phyloP scores from a whole-genome alignment of 2,329 filamentous ascomycete genomes.

The Trichoderma cornu-damae region DNA sequence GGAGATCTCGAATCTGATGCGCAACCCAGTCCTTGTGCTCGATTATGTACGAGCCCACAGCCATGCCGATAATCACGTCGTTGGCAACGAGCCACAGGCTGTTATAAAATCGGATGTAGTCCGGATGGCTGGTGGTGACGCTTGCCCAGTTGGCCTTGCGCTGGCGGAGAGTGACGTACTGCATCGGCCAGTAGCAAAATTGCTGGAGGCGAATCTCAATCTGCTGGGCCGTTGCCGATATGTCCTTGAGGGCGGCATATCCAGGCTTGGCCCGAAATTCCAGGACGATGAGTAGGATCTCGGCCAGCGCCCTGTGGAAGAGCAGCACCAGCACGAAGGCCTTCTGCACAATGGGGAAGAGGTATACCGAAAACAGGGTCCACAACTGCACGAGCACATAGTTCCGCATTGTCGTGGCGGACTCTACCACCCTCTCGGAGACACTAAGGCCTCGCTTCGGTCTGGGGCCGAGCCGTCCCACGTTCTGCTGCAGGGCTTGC shows the following conservation, averaged over 20 bases:
- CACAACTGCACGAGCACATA: constrained; percentile 64
- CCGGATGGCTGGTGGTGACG: constrained; percentile 88
- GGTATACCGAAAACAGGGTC: constrained; percentile 65
- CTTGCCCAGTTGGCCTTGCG: constrained; percentile 92
- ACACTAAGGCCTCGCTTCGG: constrained; percentile 84
- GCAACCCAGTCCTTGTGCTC: constrained; percentile 88
- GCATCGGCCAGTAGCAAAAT: constrained; percentile 98
- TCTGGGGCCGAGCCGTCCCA: constrained; percentile 74
- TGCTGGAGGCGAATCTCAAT: constrained; percentile 95
- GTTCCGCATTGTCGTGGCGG: constrained; percentile 79
- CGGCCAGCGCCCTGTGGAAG: constrained; percentile 72
- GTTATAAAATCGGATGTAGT: constrained; percentile 99
- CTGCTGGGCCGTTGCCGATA: constrained; percentile 94
- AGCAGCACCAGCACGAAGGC: constrained; percentile 75
- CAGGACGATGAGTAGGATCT: constrained; percentile 69
- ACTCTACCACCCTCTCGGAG: constrained; percentile 89
- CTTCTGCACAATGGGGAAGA: constrained; percentile 69
- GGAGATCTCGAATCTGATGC: constrained; percentile 66
- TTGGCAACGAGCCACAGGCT: constrained; percentile 97
- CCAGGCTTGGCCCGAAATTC: constrained; percentile 79
- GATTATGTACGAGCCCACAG: constrained; percentile 91
- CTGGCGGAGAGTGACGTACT: constrained; percentile 86
- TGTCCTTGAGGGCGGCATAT: constrained; percentile 83
- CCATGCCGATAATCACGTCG: constrained; percentile 97
- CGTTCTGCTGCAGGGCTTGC: constrained; percentile 80